Evolutionary conservation across 169 alveolate species (phyloP).

Genomic region (Cryptosporidium canis): DNA sequence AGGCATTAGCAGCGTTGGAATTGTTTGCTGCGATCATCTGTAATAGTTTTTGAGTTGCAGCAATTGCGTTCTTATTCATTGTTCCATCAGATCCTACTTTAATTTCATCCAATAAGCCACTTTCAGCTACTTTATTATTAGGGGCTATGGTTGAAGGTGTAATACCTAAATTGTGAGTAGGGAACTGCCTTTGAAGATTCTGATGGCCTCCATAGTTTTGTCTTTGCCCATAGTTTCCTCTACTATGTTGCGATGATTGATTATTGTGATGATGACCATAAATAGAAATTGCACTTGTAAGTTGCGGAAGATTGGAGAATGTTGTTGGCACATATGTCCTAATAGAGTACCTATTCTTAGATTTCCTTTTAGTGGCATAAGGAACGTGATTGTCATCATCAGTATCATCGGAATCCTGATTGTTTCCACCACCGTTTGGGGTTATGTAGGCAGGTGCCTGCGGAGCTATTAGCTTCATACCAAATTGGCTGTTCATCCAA

Average conservation of each 20-base stretch:
- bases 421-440: neutral
- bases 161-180: neutral
- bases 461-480: conserved; percentile 54
- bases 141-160: neutral
- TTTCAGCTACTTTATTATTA: neutral
- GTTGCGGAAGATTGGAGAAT: conserved; percentile 62
- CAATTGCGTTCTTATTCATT: conserved; percentile 31
- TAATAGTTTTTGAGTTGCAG: conserved; percentile 50
- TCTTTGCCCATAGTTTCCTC: conserved; percentile 6
- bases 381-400: conserved; percentile 69
- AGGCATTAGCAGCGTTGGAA: conserved; percentile 61
- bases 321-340: conserved; percentile 71
- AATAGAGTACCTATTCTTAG: conserved; percentile 59
- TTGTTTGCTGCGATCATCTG: conserved; percentile 71
- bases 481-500: conserved; percentile 70
- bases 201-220: conserved; percentile 23
- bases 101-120: conserved; percentile 5
- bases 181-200: neutral
- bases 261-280: conserved; percentile 36
- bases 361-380: conserved; percentile 42
- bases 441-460: conserved; percentile 70
- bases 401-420: conserved; percentile 56
- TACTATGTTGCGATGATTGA: neutral
- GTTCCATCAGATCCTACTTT: conserved; percentile 49
- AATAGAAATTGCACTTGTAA: conserved; percentile 66